Conservation (phyloP, 2,329 filamentous ascomycete species). For the Neonectria magnoliae region DNA sequence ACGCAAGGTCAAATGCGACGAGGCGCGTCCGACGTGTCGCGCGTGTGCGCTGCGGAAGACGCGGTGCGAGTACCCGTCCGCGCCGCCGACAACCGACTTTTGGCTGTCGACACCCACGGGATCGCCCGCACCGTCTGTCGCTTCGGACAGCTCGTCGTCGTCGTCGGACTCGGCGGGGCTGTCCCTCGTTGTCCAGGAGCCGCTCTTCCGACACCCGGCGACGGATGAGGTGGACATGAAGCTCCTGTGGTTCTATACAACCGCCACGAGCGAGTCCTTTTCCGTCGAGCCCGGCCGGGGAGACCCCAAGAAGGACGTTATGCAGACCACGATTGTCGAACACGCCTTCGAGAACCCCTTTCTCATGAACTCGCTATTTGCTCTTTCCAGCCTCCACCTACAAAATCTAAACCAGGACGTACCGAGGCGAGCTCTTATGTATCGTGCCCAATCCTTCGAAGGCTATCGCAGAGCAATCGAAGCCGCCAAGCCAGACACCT, state of each 20-base stretch:
- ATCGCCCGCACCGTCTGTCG: not conserved
- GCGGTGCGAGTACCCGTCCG: slow-evolving; percentile 56
- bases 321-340: slow-evolving; percentile 46
- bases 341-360: slow-evolving; percentile 57
- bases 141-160: not conserved
- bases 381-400: slow-evolving; percentile 60
- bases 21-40: slow-evolving; percentile 59
- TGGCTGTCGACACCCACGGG: slow-evolving; percentile 12
- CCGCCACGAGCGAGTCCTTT: slow-evolving; percentile 57
- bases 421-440: slow-evolving; percentile 50
- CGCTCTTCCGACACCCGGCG: slow-evolving; percentile 44
- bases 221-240: slow-evolving; percentile 59
- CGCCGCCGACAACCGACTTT: not conserved
- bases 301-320: slow-evolving; percentile 52
- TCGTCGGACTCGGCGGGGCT: not conserved
- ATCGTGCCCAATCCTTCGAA: slow-evolving; percentile 60
- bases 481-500: slow-evolving; percentile 55
- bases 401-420: slow-evolving; percentile 53
- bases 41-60: slow-evolving; percentile 59
- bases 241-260: slow-evolving; percentile 65
- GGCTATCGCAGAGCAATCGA: slow-evolving; percentile 63
- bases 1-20: slow-evolving; percentile 65
- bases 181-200: slow-evolving; percentile 24
- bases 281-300: slow-evolving; percentile 19
- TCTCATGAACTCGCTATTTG: slow-evolving; percentile 64